A percentile compares a stretch with the other conserved stretches of the same genome.
These are phyloP conservation scores for Parachlorella kessleri DNA, from an alignment of 139 green algal genomes.

Conservation along the genomic window DNA sequence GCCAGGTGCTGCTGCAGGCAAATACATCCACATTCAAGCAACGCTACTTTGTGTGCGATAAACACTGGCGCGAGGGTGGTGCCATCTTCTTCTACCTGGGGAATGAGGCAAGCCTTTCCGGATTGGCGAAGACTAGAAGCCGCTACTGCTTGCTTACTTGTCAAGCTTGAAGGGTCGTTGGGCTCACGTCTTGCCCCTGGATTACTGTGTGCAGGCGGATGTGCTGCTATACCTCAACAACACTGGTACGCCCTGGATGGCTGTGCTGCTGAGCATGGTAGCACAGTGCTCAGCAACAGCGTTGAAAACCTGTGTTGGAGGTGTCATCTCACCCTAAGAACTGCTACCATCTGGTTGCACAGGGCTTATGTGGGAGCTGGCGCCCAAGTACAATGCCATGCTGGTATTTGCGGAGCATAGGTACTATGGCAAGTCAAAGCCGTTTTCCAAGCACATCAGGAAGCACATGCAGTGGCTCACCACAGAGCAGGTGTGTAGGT, in stretches of 20 bases:
- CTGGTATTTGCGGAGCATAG: constrained; percentile 64
- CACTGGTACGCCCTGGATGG: constrained; percentile 31
- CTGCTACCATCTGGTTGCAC: not conserved
- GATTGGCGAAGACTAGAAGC: not conserved
- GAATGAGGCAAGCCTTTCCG: constrained; percentile 68
- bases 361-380: constrained; percentile 74
- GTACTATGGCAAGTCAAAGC: constrained; percentile 47
- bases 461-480: constrained; percentile 61
- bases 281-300: no score
- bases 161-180: not conserved
- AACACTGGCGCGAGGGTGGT: constrained; percentile 60
- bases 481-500: constrained; percentile 32
- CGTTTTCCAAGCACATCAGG: constrained; percentile 28
- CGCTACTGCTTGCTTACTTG: not conserved
- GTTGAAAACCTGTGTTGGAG: no score
- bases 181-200: not conserved
- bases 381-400: constrained; percentile 36
- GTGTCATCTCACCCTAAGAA: no score
- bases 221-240: constrained; percentile 69
- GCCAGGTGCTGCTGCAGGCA: not conserved
- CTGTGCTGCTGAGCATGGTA: not conserved
- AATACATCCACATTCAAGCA: constrained; percentile 62
- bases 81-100: constrained; percentile 91
- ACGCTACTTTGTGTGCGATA: constrained; percentile 81
- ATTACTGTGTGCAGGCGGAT: constrained; percentile 29